These are phyloP conservation scores for Plasmodiophora brassicae DNA, from an alignment of 208 protist genomes.

Conservation along the genomic window DNA sequence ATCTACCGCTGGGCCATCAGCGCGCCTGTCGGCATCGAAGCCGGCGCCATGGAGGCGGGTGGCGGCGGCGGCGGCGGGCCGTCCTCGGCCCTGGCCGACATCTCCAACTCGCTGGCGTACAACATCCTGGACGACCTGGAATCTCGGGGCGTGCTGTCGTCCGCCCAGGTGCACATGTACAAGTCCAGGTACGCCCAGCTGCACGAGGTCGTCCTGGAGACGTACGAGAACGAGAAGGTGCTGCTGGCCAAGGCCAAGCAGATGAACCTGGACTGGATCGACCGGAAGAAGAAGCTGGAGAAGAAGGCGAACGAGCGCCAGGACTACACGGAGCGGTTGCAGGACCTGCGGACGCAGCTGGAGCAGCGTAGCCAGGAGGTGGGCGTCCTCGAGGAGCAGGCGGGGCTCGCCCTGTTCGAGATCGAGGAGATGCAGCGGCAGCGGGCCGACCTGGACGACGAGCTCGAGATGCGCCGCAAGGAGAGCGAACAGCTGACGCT, in stretches of 20 bases:
- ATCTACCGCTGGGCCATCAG: no score
- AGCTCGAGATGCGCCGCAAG: conserved; percentile 23
- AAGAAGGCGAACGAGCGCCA: neutral
- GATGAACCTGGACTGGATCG: conserved; percentile 39
- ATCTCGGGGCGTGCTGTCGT: neutral
- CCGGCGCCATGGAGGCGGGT: no score
- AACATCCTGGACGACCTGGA: neutral
- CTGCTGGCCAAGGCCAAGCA: conserved; percentile 52
- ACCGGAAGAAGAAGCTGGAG: conserved; percentile 35
- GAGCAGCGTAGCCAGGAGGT: conserved; percentile 46
- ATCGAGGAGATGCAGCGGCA: neutral
- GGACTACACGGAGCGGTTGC: conserved; percentile 32
- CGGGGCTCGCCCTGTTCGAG: conserved; percentile 38
- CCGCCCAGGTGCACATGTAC: conserved; percentile 39
- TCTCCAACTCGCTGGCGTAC: conserved; percentile 15
- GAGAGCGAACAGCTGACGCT: neutral
- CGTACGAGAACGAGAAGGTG: conserved; percentile 55
- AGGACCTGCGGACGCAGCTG: conserved; percentile 35
- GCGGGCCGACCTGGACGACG: neutral
- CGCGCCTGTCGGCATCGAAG: no score
- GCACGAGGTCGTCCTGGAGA: conserved; percentile 50
- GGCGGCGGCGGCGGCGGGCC: no score
- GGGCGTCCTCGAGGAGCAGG: conserved; percentile 46
- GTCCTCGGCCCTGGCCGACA: neutral
- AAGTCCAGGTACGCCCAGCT: conserved; percentile 54